Conservation (phyloP, 2,329 filamentous ascomycete species). For the Cercospora beticola region DNA sequence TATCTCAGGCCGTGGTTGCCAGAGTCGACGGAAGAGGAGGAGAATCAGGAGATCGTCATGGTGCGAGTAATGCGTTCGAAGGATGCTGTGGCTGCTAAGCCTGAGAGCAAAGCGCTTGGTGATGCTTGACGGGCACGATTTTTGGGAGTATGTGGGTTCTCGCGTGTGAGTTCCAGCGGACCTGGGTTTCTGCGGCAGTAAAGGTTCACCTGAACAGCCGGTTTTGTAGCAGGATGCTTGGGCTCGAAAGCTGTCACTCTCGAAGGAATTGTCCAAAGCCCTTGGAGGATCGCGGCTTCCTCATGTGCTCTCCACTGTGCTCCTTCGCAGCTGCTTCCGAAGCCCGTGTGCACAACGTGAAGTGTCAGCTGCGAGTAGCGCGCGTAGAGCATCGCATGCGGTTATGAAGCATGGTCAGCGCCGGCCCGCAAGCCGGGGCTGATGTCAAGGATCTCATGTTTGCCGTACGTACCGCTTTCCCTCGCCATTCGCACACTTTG, state of each 20-base stretch:
- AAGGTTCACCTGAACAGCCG: too few species aligned
- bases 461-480: background rate
- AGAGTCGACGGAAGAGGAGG: conserved; percentile 12
- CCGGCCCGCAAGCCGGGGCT: background rate
- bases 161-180: background rate
- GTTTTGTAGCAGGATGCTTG: background rate
- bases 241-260: background rate
- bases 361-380: background rate
- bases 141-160: too few species aligned
- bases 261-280: background rate
- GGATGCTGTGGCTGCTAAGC: background rate
- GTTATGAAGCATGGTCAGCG: background rate
- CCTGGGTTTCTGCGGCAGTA: too few species aligned
- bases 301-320: background rate
- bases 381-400: background rate
- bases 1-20: conserved; percentile 15
- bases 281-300: background rate
- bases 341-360: background rate
- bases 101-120: background rate
- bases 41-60: conserved; percentile 15
- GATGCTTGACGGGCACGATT: background rate
- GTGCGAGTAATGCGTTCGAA: conserved; percentile 11
- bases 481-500: background rate
- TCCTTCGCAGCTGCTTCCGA: background rate
- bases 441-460: background rate